Evolutionary conservation across 768 basidiomycete species (phyloP), one percentile per base, ranked within the genome.

Genomic region (Collybiopsis confluens): DNA sequence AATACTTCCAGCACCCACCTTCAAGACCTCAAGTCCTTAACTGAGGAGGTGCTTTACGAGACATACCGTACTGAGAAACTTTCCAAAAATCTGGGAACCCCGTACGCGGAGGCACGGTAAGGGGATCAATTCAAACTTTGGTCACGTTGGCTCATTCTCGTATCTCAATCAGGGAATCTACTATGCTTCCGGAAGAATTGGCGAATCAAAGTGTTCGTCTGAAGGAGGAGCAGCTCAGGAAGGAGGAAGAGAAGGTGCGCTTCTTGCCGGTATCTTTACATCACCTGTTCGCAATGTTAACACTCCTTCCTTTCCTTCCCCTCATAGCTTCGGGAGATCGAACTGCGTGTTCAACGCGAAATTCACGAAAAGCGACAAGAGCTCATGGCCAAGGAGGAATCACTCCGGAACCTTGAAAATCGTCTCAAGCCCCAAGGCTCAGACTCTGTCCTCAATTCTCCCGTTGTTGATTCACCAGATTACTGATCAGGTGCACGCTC

Each of bases 61-160:
- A 90, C 88, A 13, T 92, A 91, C 68, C 86, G 91, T 71, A 91
- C 90, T 16, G 91, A 92, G 78, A 92, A 92, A 65, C 80, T 92
- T 3, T 91, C 90, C n/a, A n/a, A n/a, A n/a, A n/a, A n/a, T 1
- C 75, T 83, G 50, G 85, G 81, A 26, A 70, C 41, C 24, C 33
- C 41, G 11, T 53, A 83, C 60, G 68, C 80, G 15, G 81, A 83
- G 59, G 73, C 80, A 36, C 78, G 81, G 77, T 81, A 63, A 53
- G 62, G 59, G 13, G 9, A 8, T 42, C 18, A 3, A 6, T 28
- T 30, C 7, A 0, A 11, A 20, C 28, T 37, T 38, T 38, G 43
- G 40, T 33, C 37, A 8, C 28, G n/a, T 10, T 21, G 28, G 2
- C 27, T 54, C 2, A 16, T 6, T 21, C 16, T n/a, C 35, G 9